A percentile compares a stretch with the other conserved stretches of the same genome.
These are phyloP conservation scores for Diaporthe sp. DNA, from an alignment of 2,329 filamentous ascomycete genomes.

Conservation along the genomic window DNA sequence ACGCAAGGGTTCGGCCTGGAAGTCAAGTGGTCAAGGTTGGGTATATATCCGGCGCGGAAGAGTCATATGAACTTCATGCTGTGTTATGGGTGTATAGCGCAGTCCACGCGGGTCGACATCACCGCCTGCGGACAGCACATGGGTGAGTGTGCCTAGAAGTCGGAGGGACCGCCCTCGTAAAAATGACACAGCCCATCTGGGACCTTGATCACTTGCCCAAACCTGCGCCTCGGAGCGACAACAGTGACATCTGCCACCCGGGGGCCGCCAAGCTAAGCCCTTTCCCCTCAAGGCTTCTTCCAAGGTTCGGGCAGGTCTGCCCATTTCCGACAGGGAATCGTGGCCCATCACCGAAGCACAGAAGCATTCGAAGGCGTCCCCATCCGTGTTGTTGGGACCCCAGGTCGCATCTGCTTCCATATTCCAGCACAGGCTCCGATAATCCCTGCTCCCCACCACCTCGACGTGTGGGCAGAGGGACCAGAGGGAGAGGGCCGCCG, in stretches of 20 bases:
- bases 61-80: constrained; percentile 8
- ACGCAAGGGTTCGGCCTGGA: constrained; percentile 31
- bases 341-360: constrained; percentile 20
- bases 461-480: constrained; percentile 1
- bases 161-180: constrained; percentile 15
- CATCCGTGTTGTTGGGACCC: constrained; percentile 5
- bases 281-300: neutral
- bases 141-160: constrained; percentile 8
- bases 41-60: constrained; percentile 24
- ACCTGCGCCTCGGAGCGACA: constrained; percentile 33
- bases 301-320: constrained; percentile 29
- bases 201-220: constrained; percentile 38
- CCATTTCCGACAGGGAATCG: constrained; percentile 36
- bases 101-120: constrained; percentile 35
- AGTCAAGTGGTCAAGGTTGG: constrained; percentile 35
- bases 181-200: constrained; percentile 40
- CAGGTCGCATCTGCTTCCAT: constrained; percentile 12
- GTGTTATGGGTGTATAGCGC: constrained; percentile 17
- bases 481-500: constrained; percentile 5
- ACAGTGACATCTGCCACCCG: constrained; percentile 28
- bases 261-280: constrained; percentile 14
- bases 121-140: constrained; percentile 13
- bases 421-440: constrained; percentile 15
- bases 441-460: constrained; percentile 18
- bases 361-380: constrained; percentile 1